Conservation (phyloP, 305 asterid species). For the Fraxinus albicans region DNA sequence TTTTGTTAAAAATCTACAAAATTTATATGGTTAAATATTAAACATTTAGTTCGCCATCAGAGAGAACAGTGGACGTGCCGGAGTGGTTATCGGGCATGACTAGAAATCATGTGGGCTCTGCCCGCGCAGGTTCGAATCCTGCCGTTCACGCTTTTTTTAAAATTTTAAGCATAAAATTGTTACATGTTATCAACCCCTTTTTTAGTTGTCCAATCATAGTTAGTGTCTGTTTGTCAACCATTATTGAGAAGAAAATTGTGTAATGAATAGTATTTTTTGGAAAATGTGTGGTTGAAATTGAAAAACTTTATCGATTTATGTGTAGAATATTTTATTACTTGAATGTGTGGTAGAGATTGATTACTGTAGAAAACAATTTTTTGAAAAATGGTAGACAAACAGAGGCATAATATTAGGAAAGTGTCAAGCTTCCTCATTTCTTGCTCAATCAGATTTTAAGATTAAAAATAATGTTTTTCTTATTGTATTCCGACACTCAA, state of each 20-base stretch:
- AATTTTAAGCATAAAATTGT: not conserved
- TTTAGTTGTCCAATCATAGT: not conserved
- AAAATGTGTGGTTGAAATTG: too few species aligned
- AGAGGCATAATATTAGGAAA: not conserved
- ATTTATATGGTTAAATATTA: too few species aligned
- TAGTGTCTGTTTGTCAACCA: too few species aligned
- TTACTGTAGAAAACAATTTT: too few species aligned
- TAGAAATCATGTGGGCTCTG: slow-evolving; percentile 99
- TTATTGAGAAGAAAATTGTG: too few species aligned
- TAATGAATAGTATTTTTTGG: too few species aligned
- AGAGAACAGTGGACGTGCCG: slow-evolving; percentile 91
- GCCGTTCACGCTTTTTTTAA: slow-evolving; percentile 73
- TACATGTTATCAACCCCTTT: not conserved
- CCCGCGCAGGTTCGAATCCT: slow-evolving; percentile 99
- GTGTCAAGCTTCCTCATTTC: not conserved
- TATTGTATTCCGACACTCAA: not conserved
- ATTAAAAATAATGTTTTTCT: not conserved
- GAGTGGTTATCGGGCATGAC: slow-evolving; percentile 99
- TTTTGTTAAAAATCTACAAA: too few species aligned
- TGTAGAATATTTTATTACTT: too few species aligned
- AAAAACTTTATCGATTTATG: too few species aligned
- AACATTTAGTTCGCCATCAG: too few species aligned
- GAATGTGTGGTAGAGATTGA: too few species aligned
- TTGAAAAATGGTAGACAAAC: too few species aligned
- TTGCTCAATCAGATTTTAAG: not conserved